phyloP scores from a whole-genome alignment of 148 eudicot genomes.

The Camellia japonica region DNA sequence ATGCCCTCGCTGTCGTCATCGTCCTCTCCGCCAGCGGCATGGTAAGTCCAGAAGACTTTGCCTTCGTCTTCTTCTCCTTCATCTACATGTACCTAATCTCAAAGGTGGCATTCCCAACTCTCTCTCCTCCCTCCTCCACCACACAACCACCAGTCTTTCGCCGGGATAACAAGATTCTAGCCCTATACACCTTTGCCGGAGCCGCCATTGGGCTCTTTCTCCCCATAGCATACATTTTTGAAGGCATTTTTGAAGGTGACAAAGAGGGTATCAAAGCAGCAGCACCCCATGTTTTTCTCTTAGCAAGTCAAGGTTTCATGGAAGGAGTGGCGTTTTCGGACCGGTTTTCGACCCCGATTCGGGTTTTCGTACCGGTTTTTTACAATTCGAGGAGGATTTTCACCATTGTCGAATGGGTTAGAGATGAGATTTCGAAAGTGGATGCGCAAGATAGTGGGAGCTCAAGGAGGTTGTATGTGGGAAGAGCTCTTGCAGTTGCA shows the following conservation, averaged over 20 bases:
- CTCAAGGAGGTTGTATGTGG: slow-evolving; percentile 42
- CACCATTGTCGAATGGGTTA: slow-evolving; percentile 53
- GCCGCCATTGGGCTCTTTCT: slow-evolving; percentile 59
- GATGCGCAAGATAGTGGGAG: slow-evolving; percentile 30
- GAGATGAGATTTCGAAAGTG: slow-evolving; percentile 35
- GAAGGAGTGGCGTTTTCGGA: slow-evolving; percentile 58
- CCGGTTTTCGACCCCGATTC: slow-evolving; percentile 60
- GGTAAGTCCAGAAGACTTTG: slow-evolving; percentile 42
- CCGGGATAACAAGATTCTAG: slow-evolving; percentile 27
- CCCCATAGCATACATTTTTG: slow-evolving; percentile 62
- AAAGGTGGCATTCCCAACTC: slow-evolving; percentile 49
- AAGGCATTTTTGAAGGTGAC: slow-evolving; percentile 57
- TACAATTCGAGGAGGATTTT: slow-evolving; percentile 61
- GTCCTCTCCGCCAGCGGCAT: slow-evolving; percentile 52
- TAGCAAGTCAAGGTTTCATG: slow-evolving; percentile 70
- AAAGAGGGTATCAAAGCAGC: slow-evolving; percentile 66
- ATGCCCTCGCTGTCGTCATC: slow-evolving; percentile 34
- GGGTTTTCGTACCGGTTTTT: slow-evolving; percentile 74
- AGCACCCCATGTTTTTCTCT: slow-evolving; percentile 66
- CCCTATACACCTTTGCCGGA: slow-evolving; percentile 37
- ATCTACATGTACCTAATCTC: slow-evolving; percentile 58
- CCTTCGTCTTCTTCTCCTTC: slow-evolving; percentile 42
- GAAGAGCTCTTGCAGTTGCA: slow-evolving; percentile 54
- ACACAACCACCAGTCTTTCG: slow-evolving; percentile 35
- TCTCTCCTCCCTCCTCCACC: slow-evolving; percentile 14